Percentiles rank a stretch among this genome's conserved stretches.
phyloP scores from a whole-genome alignment of 257 asterid genomes.

The Nicotiana paniculata region DNA sequence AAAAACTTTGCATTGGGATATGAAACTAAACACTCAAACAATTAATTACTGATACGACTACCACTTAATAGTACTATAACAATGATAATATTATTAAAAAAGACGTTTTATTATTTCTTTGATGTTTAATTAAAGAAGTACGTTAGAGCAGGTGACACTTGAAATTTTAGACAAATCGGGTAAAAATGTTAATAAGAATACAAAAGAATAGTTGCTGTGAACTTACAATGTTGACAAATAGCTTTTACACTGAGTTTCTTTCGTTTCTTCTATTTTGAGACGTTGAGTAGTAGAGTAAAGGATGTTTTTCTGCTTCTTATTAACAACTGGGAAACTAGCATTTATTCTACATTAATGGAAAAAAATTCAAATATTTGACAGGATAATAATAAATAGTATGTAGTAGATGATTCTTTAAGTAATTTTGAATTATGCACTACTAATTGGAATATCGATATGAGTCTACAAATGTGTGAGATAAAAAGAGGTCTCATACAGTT shows the following conservation, averaged over 20 bases:
- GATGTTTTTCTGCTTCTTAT: background rate
- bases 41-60: background rate
- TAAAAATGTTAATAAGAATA: background rate
- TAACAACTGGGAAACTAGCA: background rate
- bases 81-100: background rate
- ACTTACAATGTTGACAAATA: background rate
- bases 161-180: constrained; percentile 12
- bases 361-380: background rate
- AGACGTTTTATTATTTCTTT: background rate
- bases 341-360: background rate
- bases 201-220: background rate
- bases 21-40: background rate
- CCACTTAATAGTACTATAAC: background rate
- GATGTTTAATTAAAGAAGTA: background rate
- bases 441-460: too few relatives aligned
- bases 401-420: background rate
- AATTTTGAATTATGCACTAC: background rate
- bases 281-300: background rate
- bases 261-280: background rate
- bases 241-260: background rate
- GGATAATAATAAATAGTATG: background rate
- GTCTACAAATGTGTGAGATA: too few relatives aligned
- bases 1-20: constrained; percentile 7
- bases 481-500: too few relatives aligned
- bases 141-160: constrained; percentile 5